phyloP scores from a whole-genome alignment of 495 filamentous ascomycete genomes.

The Daldinia loculata region DNA sequence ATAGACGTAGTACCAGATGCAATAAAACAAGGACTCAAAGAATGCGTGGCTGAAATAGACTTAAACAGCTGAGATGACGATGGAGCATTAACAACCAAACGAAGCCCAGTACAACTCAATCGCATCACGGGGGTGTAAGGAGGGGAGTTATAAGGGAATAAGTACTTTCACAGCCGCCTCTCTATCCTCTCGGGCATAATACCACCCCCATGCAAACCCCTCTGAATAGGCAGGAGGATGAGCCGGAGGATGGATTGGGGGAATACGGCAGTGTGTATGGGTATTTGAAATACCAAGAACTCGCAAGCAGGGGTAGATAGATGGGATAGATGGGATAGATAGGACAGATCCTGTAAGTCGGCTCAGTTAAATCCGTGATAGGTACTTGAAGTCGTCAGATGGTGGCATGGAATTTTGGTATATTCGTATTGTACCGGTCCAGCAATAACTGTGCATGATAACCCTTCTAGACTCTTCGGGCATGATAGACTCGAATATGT shows the following conservation, averaged over 20 bases:
- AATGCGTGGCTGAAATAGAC: conserved; percentile 34
- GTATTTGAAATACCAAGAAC: conserved; percentile 45
- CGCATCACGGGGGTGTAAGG: conserved; percentile 39
- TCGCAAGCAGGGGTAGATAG: conserved; percentile 35
- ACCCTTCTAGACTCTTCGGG: conserved; percentile 6
- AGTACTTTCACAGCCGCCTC: conserved; percentile 35
- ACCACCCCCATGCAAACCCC: conserved; percentile 32
- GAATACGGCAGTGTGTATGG: conserved; percentile 38
- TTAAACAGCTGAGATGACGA: conserved; percentile 38
- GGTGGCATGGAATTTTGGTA: background rate
- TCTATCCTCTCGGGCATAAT: conserved; percentile 19
- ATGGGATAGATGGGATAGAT: conserved; percentile 2
- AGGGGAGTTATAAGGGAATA: conserved; percentile 26
- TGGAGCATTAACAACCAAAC: conserved; percentile 40
- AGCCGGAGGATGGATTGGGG: conserved; percentile 30
- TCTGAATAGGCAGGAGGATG: conserved; percentile 43
- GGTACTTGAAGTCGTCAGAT: conserved; percentile 8
- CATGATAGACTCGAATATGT: conserved; percentile 2
- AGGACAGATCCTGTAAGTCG: conserved; percentile 23
- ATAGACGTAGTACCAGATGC: conserved; percentile 22
- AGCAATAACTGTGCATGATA: background rate
- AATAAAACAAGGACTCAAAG: conserved; percentile 29
- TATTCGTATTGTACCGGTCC: background rate
- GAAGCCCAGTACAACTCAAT: conserved; percentile 42
- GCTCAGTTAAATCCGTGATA: conserved; percentile 32